A percentile compares a stretch with the other conserved stretches of the same genome.
These are phyloP conservation scores for Cladosporium phlei DNA, from an alignment of 2,329 filamentous ascomycete species.

Conservation along the genomic window DNA sequence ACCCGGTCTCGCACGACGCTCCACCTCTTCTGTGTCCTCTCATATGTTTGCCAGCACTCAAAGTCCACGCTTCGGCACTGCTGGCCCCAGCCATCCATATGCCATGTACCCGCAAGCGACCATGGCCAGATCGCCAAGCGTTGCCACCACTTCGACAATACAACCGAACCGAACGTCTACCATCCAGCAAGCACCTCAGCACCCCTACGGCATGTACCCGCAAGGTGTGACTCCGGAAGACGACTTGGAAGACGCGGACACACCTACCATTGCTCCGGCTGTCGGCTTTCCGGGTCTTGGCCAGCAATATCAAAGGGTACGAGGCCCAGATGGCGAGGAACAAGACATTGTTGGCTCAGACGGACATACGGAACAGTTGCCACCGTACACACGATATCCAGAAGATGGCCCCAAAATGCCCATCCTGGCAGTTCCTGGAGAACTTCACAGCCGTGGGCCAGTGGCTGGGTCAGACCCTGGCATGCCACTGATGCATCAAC, in stretches of 20 bases:
- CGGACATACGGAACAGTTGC: constrained; percentile 84
- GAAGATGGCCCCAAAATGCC: constrained; percentile 60
- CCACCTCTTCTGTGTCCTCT: constrained; percentile 37
- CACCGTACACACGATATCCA: constrained; percentile 86
- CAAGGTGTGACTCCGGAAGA: constrained; percentile 63
- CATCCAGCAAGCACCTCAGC: constrained; percentile 53
- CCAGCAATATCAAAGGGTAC: constrained; percentile 64
- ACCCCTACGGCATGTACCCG: constrained; percentile 82
- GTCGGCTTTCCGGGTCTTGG: constrained; percentile 67
- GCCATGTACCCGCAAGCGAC: constrained; percentile 76
- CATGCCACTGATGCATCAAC: constrained; percentile 33
- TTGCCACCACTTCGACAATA: constrained; percentile 66
- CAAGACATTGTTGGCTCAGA: constrained; percentile 82
- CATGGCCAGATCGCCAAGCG: constrained; percentile 55
- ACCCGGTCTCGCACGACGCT: constrained; percentile 23
- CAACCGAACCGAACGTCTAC: constrained; percentile 41
- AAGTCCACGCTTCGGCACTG: constrained; percentile 64
- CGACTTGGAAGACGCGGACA: constrained; percentile 41
- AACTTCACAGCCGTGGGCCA: constrained; percentile 29
- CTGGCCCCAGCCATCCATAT: constrained; percentile 77
- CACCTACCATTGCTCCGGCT: constrained; percentile 37
- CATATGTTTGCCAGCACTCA: constrained; percentile 41
- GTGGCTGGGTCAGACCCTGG: constrained; percentile 31
- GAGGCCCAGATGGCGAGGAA: constrained; percentile 79
- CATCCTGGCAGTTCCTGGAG: constrained; percentile 31